Conservation (phyloP, 2,329 filamentous ascomycete species). For the Scedosporium boydii region DNA sequence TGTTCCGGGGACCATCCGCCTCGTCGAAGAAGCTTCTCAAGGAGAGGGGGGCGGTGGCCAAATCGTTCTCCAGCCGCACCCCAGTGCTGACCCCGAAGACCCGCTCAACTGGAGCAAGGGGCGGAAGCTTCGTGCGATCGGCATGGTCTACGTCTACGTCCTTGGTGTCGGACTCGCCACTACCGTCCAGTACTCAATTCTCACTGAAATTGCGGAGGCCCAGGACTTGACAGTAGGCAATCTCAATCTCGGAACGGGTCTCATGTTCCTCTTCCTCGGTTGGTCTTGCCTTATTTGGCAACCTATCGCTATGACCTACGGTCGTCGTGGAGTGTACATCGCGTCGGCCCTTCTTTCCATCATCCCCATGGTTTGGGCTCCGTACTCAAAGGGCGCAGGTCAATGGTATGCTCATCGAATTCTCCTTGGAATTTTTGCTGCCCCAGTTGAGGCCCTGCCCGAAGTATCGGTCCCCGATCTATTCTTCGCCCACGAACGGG, state of each 20-base stretch:
- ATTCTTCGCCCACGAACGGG: slow-evolving; percentile 34
- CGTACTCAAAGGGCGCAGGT: slow-evolving; percentile 11
- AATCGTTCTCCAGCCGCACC: slow-evolving; percentile 14
- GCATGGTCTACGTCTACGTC: slow-evolving; percentile 28
- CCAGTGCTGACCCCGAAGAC: slow-evolving; percentile 14
- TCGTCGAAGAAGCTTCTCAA: slow-evolving; percentile 26
- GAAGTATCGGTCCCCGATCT: slow-evolving; percentile 24
- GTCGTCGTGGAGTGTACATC: slow-evolving; percentile 38
- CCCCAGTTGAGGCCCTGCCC: slow-evolving; percentile 20
- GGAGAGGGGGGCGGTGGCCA: slow-evolving; percentile 18
- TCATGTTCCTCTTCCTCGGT: slow-evolving; percentile 41
- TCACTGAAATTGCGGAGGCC: slow-evolving; percentile 31
- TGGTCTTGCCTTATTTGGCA: slow-evolving; percentile 44
- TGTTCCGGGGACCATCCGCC: slow-evolving; percentile 29
- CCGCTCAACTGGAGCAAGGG: slow-evolving; percentile 14
- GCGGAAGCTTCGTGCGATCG: slow-evolving; percentile 20
- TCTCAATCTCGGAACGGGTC: slow-evolving; percentile 40
- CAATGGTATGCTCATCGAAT: slow-evolving; percentile 20
- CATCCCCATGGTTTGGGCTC: slow-evolving; percentile 22
- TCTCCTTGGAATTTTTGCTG: slow-evolving; percentile 17
- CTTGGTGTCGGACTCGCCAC: slow-evolving; percentile 25
- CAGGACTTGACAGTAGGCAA: slow-evolving; percentile 31
- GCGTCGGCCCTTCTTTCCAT: slow-evolving; percentile 23
- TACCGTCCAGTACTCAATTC: slow-evolving; percentile 20
- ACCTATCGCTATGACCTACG: slow-evolving; percentile 40